These are phyloP conservation scores for Starmerella sp. DNA, from an alignment of 805 yeast genomes.

Conservation along the genomic window DNA sequence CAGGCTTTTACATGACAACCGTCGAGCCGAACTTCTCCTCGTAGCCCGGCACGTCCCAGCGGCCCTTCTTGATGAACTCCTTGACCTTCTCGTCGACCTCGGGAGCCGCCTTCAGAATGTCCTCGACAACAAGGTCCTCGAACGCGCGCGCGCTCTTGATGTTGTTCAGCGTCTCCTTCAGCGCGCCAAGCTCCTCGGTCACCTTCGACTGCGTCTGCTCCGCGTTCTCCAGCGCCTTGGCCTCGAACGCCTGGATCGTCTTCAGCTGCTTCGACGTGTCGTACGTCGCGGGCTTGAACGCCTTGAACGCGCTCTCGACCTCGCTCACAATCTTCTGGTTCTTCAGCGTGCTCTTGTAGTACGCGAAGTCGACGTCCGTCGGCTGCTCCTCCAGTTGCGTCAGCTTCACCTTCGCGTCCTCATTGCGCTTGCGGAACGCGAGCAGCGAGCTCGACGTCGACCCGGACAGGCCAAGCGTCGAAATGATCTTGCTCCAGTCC, in stretches of 20 bases:
- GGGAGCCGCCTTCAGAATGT: conserved; percentile 89
- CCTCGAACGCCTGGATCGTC: conserved; percentile 86
- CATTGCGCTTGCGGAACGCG: conserved; percentile 95
- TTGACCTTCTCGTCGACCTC: conserved; percentile 92
- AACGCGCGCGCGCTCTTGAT: conserved; percentile 96
- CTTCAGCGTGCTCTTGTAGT: conserved; percentile 70
- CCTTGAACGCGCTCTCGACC: conserved; percentile 62
- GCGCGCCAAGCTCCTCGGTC: conserved; percentile 69
- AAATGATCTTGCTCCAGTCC: conserved; percentile 88
- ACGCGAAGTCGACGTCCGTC: conserved; percentile 65
- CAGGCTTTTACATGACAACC: conserved; percentile 57
- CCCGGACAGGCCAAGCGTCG: conserved; percentile 86
- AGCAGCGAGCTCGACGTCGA: conserved; percentile 78
- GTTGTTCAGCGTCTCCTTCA: conserved; percentile 80
- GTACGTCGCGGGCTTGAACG: conserved; percentile 73
- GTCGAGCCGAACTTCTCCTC: conserved; percentile 96
- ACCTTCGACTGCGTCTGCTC: conserved; percentile 85
- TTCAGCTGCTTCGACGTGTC: conserved; percentile 83
- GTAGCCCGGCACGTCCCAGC: conserved; percentile 97
- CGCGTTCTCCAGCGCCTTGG: conserved; percentile 92
- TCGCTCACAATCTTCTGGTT: conserved; percentile 70
- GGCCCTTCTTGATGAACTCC: conserved; percentile 91
- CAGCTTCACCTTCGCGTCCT: conserved; percentile 84
- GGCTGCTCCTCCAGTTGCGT: conserved; percentile 61
- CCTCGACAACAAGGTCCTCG: conserved; percentile 92